A percentile compares a stretch with the other conserved stretches of the same genome.
Evolutionary conservation across 2,329 filamentous ascomycete genomes (phyloP).

Genomic region (Sphaerulina populicola): DNA sequence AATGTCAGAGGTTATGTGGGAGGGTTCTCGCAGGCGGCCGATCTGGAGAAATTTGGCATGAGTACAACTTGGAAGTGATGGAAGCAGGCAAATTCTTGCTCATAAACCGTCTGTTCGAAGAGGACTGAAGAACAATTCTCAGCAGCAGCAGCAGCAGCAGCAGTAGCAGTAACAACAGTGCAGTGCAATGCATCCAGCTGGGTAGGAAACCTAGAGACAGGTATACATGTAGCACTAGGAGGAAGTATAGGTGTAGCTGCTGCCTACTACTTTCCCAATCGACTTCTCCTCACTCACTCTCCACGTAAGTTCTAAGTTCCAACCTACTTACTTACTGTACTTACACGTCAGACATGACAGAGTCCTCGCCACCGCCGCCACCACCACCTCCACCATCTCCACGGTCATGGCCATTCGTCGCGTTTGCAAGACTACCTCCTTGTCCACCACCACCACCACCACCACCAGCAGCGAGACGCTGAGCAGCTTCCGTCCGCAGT

Average conservation of each 20-base stretch:
- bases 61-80: neutral
- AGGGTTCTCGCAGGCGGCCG: slow-evolving; percentile 1
- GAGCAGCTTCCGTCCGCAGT: neutral
- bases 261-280: too few species aligned
- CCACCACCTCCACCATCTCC: neutral
- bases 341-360: slow-evolving; percentile 13
- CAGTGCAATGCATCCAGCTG: too few species aligned
- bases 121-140: too few species aligned
- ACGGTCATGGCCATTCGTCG: neutral
- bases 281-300: too few species aligned
- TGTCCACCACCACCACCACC: neutral
- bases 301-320: too few species aligned
- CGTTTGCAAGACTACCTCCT: neutral
- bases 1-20: slow-evolving; percentile 5
- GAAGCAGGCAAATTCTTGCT: neutral
- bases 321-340: neutral
- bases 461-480: neutral
- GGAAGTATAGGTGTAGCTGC: too few species aligned
- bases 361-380: neutral
- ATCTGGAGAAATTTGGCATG: slow-evolving; percentile 6
- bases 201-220: too few species aligned
- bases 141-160: too few species aligned
- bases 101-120: too few species aligned
- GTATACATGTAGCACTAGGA: too few species aligned
- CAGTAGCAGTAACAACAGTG: too few species aligned